Conservation (phyloP, 164 flowering plant species). For the Nelumbo lutea region DNA sequence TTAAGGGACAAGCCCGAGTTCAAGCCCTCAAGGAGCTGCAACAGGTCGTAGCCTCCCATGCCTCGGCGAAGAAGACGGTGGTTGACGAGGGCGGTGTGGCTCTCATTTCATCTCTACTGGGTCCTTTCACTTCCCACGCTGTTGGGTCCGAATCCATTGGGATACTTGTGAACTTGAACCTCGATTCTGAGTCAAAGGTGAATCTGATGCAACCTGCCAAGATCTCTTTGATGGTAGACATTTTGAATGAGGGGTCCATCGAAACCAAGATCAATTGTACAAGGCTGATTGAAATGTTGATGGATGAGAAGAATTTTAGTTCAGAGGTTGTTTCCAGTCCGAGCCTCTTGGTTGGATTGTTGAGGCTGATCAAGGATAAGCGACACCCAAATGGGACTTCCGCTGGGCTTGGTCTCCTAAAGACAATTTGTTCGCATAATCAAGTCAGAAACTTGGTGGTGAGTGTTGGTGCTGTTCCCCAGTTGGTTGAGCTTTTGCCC, state of each 20-base stretch:
- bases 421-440: conserved; percentile 45
- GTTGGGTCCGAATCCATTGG: conserved; percentile 82
- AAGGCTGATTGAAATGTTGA: conserved; percentile 48
- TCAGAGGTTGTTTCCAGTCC: conserved; percentile 63
- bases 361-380: conserved; percentile 75
- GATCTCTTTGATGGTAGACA: conserved; percentile 73
- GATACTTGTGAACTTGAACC: conserved; percentile 61
- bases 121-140: conserved; percentile 82
- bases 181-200: conserved; percentile 55
- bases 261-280: conserved; percentile 83
- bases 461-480: conserved; percentile 67
- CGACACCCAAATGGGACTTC: conserved; percentile 52
- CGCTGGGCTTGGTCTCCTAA: conserved; percentile 62
- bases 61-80: conserved; percentile 56
- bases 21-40: conserved; percentile 70
- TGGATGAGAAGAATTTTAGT: conserved; percentile 58
- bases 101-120: conserved; percentile 55
- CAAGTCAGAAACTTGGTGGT: conserved; percentile 49
- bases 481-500: conserved; percentile 63
- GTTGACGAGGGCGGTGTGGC: conserved; percentile 64
- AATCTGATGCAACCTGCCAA: conserved; percentile 74
- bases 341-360: conserved; percentile 73
- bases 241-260: conserved; percentile 79
- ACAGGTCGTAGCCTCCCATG: conserved; percentile 46
- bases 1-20: conserved; percentile 76